phyloP scores from a whole-genome alignment of 2,329 filamentous ascomycete species.

The Xylaria multiplex region DNA sequence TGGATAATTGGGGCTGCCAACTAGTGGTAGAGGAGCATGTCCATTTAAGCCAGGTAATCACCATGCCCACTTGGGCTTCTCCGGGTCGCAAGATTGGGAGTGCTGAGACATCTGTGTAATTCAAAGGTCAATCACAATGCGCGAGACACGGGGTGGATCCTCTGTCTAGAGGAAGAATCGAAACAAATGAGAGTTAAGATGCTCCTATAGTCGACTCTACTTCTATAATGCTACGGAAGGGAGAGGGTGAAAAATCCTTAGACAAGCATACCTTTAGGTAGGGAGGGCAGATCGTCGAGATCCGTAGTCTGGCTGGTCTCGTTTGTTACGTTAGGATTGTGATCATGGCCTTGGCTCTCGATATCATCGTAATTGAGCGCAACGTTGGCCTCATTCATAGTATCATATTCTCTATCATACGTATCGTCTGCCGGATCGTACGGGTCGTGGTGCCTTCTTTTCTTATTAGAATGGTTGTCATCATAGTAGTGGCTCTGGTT shows the following conservation, averaged over 20 bases:
- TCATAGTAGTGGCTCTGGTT: slow-evolving; percentile 56
- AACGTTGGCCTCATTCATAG: slow-evolving; percentile 45
- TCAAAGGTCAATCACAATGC: slow-evolving; percentile 25
- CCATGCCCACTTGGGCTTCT: slow-evolving; percentile 66
- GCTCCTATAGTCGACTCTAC: background rate
- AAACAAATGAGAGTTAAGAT: background rate
- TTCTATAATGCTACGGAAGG: background rate
- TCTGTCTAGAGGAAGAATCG: background rate
- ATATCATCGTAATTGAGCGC: slow-evolving; percentile 57
- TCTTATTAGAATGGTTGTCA: slow-evolving; percentile 54
- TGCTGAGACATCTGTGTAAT: slow-evolving; percentile 50
- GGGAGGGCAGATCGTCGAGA: slow-evolving; percentile 69
- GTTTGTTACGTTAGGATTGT: slow-evolving; percentile 37
- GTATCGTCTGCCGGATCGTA: slow-evolving; percentile 50
- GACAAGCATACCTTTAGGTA: slow-evolving; percentile 63
- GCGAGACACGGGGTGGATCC: background rate
- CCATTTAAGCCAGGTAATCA: slow-evolving; percentile 75
- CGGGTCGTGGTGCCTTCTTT: slow-evolving; percentile 59
- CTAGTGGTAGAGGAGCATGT: slow-evolving; percentile 69
- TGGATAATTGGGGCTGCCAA: slow-evolving; percentile 72
- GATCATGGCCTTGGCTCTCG: slow-evolving; percentile 48
- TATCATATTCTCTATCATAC: slow-evolving; percentile 50
- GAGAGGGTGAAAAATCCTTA: slow-evolving; percentile 3
- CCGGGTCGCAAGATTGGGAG: slow-evolving; percentile 62
- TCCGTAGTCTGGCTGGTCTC: slow-evolving; percentile 58